Evolutionary conservation across 2,329 filamentous ascomycete genomes (phyloP), one percentile per base, ranked within the genome.

Genomic region (Fusarium proliferatum): DNA sequence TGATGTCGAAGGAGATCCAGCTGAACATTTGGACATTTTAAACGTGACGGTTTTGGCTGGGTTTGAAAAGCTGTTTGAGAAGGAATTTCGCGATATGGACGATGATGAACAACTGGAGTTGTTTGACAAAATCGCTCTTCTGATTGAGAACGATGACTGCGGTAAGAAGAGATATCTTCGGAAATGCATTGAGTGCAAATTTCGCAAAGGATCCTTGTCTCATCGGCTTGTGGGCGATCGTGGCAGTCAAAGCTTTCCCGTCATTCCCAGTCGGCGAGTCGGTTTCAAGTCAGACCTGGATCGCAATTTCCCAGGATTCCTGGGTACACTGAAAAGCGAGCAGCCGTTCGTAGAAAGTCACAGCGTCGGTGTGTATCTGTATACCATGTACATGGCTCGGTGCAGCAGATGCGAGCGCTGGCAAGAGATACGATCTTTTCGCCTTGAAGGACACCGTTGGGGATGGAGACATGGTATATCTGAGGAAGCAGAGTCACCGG

Each of bases 351-450:
- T 26, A 9, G 19, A 36, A 10, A 16, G 16, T 0, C 38, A 52
- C 2, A 7, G 34, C 4, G 30, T 2, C 6, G 23, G 23, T n/a
- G 26, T 43, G 2, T 33, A 41, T 9, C 39, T 30, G 5, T 67
- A 62, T 60, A 19, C 57, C 1, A 67, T 75, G 62, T 61, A 61
- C 26, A 75, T 76, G 73, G 55, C 45, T 1, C 63, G 71, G 1
- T 76, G 73, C 41, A 33, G 55, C 6, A 23, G n/a, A 30, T 76
- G 73, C 9, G 30, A 41, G n/a, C n/a, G 45, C 13, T 76, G 74
- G 72, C 61, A 72, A 42, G 74, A 76, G 21, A 6, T 72, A 2
- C 61, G 73, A 33, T 64, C 46, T 3, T 72, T 75, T 45, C 67
- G 73, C 9, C 1, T 65, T 5, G 52, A 43, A 9, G 51, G 61